Conservation (phyloP, 257 asterid genomes). For the Hygrophila difformis region DNA sequence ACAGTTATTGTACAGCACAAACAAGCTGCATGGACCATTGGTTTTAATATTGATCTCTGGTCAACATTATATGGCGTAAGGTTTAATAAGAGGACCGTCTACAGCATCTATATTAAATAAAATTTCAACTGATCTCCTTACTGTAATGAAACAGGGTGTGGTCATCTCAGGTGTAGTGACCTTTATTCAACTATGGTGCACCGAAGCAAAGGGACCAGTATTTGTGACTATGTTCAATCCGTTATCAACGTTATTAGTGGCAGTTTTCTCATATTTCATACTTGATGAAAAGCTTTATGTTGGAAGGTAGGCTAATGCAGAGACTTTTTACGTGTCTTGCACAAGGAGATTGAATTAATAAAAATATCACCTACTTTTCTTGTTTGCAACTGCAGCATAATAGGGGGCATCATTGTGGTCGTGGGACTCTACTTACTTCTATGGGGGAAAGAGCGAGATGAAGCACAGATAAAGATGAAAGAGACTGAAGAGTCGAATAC, state of each 20-base stretch:
- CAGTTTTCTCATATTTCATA: slow-evolving; percentile 44
- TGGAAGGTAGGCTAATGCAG: slow-evolving; percentile 45
- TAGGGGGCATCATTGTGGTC: slow-evolving; percentile 51
- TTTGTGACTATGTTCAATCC: slow-evolving; percentile 78
- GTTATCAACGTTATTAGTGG: slow-evolving; percentile 47
- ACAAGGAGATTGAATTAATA: background rate
- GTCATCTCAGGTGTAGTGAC: slow-evolving; percentile 50
- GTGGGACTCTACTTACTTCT: slow-evolving; percentile 58
- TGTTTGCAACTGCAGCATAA: slow-evolving; percentile 50
- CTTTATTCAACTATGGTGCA: slow-evolving; percentile 60
- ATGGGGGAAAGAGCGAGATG: slow-evolving; percentile 71
- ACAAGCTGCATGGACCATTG: slow-evolving; percentile 57
- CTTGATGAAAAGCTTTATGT: slow-evolving; percentile 56
- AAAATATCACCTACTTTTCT: background rate
- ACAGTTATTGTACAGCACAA: slow-evolving; percentile 47
- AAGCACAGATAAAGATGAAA: slow-evolving; percentile 19
- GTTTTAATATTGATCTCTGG: slow-evolving; percentile 66
- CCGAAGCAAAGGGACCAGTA: slow-evolving; percentile 64
- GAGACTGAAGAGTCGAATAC: slow-evolving; percentile 26
- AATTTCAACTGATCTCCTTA: background rate
- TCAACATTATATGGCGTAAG: slow-evolving; percentile 63
- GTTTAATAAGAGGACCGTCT: background rate
- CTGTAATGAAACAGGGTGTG: slow-evolving; percentile 39
- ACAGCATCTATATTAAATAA: background rate
- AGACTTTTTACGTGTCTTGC: background rate